Percentiles rank a stretch among this genome's conserved stretches.
Conservation (phyloP, 2,329 filamentous ascomycete species). For the Tricladium varicosporioides region DNA sequence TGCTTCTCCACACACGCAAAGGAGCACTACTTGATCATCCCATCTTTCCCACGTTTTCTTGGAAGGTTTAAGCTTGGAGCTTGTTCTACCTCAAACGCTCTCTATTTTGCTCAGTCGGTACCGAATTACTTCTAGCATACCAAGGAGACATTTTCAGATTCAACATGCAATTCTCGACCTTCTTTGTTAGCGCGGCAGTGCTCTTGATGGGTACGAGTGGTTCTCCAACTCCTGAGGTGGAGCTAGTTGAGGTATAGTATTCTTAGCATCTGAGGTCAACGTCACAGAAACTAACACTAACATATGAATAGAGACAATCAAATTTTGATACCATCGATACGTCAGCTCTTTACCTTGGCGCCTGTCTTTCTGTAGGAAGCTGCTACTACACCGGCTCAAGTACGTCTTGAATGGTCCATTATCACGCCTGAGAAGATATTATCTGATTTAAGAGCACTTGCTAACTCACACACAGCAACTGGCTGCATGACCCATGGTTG, state of each 20-base stretch:
- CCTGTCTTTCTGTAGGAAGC: slow-evolving; percentile 15
- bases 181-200: slow-evolving; percentile 2
- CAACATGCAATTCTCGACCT: slow-evolving; percentile 11
- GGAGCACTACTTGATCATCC: too few species aligned
- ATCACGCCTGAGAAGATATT: too few species aligned
- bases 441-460: background rate
- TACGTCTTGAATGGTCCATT: too few species aligned
- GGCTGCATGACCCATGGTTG: slow-evolving; percentile 17
- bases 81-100: too few species aligned
- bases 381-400: slow-evolving; percentile 8
- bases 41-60: too few species aligned
- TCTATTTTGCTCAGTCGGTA: too few species aligned
- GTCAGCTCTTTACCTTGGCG: slow-evolving; percentile 9
- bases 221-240: background rate
- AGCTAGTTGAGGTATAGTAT: background rate
- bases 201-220: background rate
- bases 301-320: slow-evolving; percentile 7
- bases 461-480: background rate
- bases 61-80: too few species aligned
- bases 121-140: too few species aligned
- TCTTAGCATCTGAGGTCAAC: background rate
- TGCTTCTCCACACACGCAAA: too few species aligned
- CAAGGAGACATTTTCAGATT: background rate
- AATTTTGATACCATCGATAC: slow-evolving; percentile 10
- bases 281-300: background rate